Percentiles rank a stretch among this genome's conserved stretches.
Evolutionary conservation across 148 eudicot species (phyloP).

Genomic region (Cornus florida): DNA sequence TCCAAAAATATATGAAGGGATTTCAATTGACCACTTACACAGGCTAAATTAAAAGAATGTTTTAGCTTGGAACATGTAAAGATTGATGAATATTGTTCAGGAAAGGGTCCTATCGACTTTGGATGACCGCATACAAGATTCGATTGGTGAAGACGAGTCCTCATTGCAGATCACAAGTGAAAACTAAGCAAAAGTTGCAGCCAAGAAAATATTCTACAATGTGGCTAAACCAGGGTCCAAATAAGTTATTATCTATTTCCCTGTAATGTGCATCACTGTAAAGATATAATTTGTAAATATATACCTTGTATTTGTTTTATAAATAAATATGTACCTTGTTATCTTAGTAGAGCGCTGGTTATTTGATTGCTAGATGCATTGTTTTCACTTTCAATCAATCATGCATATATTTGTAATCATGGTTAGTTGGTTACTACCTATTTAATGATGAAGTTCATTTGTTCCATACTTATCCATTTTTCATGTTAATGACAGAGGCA

Average conservation of each 20-base stretch:
- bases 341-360: not conserved
- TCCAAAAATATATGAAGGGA: slow-evolving; percentile 28
- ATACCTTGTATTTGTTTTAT: no score
- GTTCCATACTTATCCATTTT: not conserved
- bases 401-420: not conserved
- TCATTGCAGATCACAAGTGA: slow-evolving; percentile 53
- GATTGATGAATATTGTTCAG: slow-evolving; percentile 43
- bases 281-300: no score
- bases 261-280: no score
- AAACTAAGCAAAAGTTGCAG: slow-evolving; percentile 55
- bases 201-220: slow-evolving; percentile 51
- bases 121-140: slow-evolving; percentile 36
- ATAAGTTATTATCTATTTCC: no score
- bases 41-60: slow-evolving; percentile 51
- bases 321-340: not conserved
- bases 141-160: no score
- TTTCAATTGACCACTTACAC: slow-evolving; percentile 44
- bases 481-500: no score
- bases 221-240: slow-evolving; percentile 53
- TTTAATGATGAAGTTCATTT: slow-evolving; percentile 16
- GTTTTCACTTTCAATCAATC: no score
- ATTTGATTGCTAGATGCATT: not conserved
- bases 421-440: not conserved
- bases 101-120: slow-evolving; percentile 47
- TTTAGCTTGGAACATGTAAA: slow-evolving; percentile 72